These are phyloP conservation scores for Penicillium capsulatum DNA, from an alignment of 2,329 filamentous ascomycete genomes.

Conservation along the genomic window DNA sequence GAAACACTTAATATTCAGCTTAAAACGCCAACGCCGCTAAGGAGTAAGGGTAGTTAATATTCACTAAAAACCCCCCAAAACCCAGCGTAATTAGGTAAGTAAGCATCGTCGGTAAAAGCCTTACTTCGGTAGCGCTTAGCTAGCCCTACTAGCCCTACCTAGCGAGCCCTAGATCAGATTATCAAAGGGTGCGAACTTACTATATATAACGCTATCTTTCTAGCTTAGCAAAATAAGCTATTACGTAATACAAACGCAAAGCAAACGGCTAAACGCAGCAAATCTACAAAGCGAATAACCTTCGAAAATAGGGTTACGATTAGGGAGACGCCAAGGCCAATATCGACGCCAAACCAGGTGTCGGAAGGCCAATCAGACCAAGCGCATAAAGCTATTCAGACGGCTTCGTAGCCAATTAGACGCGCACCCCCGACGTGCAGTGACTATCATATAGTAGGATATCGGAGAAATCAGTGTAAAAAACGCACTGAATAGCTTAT, in stretches of 20 bases:
- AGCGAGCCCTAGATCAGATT: too few species aligned
- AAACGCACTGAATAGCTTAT: background rate
- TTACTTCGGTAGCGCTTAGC: background rate
- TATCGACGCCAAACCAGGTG: background rate
- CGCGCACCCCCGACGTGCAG: background rate
- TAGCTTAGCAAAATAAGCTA: constrained; percentile 1
- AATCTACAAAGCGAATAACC: background rate
- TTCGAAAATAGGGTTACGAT: background rate
- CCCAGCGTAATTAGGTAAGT: background rate
- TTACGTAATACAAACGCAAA: constrained; percentile 1
- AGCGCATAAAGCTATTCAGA: too few species aligned
- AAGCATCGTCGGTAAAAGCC: constrained; percentile 1
- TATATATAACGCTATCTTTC: background rate
- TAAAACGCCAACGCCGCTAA: background rate
- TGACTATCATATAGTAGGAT: background rate
- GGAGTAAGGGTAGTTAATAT: background rate
- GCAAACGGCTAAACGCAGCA: background rate
- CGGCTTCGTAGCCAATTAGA: background rate
- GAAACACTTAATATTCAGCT: constrained; percentile 7
- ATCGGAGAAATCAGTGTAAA: background rate
- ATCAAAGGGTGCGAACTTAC: too few species aligned
- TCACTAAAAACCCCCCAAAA: background rate
- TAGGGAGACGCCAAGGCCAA: background rate
- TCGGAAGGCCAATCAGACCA: background rate
- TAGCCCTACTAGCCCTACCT: background rate